Percentiles rank a stretch among this genome's conserved stretches.
Conservation (phyloP, 1,139 yeast species). For the Suhomyces anneliseae region DNA sequence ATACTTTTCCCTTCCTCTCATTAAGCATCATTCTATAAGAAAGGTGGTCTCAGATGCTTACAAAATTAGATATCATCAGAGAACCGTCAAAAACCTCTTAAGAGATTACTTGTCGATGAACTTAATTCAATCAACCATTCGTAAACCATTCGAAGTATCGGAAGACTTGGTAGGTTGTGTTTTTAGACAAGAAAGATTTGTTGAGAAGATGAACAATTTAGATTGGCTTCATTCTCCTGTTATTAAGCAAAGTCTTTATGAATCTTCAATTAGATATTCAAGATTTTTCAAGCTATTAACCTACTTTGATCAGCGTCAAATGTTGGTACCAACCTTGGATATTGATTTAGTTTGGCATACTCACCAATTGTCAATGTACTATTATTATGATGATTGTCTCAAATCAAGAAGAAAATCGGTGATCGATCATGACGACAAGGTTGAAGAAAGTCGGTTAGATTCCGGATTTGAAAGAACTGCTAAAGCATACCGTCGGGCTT, state of each 20-base stretch:
- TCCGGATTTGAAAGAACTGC: conserved; percentile 23
- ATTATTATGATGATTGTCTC: conserved; percentile 25
- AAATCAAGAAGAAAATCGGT: conserved; percentile 10
- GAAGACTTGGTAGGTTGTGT: conserved; percentile 36
- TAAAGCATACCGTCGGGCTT: conserved; percentile 18
- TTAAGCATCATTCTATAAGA: not conserved
- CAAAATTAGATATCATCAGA: not conserved
- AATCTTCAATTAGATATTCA: conserved; percentile 24
- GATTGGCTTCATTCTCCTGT: conserved; percentile 31
- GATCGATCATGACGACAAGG: conserved; percentile 32
- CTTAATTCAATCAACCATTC: conserved; percentile 21
- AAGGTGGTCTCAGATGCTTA: not conserved
- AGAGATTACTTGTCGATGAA: conserved; percentile 21
- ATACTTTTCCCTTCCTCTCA: not conserved
- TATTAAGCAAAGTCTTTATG: conserved; percentile 19
- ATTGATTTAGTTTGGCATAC: conserved; percentile 45
- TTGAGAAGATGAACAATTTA: conserved; percentile 28
- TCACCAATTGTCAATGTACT: conserved; percentile 30
- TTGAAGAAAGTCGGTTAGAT: conserved; percentile 22
- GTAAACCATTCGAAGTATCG: conserved; percentile 16
- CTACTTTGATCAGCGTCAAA: conserved; percentile 6
- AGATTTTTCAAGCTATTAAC: conserved; percentile 26
- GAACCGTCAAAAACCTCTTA: conserved; percentile 7
- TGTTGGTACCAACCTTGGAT: conserved; percentile 39
- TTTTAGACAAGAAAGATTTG: conserved; percentile 32